Conservation (phyloP, 78 protist genomes). For the Planoprotostelium fungivorum region DNA sequence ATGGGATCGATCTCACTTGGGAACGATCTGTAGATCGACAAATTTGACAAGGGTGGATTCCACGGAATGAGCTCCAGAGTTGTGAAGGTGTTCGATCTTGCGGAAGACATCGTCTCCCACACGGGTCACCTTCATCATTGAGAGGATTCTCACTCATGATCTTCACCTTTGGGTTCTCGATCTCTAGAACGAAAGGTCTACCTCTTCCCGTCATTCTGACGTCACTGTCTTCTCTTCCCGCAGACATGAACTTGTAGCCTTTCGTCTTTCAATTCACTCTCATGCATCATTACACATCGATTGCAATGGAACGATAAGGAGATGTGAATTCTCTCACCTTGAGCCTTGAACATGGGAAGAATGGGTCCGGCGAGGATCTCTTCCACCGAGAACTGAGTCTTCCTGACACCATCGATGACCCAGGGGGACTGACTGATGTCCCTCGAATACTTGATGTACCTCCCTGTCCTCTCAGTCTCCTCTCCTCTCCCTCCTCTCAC, state of each 20-base stretch:
- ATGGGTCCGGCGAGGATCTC: not conserved
- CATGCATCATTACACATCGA: too few species aligned
- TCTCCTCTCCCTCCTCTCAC: too few species aligned
- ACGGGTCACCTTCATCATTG: not conserved
- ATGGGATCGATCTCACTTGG: conserved; percentile 12
- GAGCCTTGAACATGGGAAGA: not conserved
- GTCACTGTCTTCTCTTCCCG: conserved; percentile 90
- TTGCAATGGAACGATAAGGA: not conserved
- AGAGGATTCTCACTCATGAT: too few species aligned
- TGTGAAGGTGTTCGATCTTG: not conserved
- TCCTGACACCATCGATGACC: not conserved
- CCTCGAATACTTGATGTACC: not conserved
- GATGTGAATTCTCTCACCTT: not conserved
- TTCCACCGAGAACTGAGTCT: not conserved
- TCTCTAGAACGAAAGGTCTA: conserved; percentile 81
- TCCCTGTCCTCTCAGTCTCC: not conserved
- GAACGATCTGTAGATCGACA: conserved; percentile 42
- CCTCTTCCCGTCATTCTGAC: conserved; percentile 91
- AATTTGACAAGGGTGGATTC: conserved; percentile 15
- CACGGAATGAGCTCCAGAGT: conserved; percentile 8
- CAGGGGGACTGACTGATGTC: not conserved
- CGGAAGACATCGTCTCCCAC: not conserved
- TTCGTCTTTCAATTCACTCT: too few species aligned
- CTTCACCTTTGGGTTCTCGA: conserved; percentile 31
- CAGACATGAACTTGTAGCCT: conserved; percentile 8